Base-by-base conservation (phyloP, 257 asterid genomes). In the Przewalskia tangutica region DNA sequence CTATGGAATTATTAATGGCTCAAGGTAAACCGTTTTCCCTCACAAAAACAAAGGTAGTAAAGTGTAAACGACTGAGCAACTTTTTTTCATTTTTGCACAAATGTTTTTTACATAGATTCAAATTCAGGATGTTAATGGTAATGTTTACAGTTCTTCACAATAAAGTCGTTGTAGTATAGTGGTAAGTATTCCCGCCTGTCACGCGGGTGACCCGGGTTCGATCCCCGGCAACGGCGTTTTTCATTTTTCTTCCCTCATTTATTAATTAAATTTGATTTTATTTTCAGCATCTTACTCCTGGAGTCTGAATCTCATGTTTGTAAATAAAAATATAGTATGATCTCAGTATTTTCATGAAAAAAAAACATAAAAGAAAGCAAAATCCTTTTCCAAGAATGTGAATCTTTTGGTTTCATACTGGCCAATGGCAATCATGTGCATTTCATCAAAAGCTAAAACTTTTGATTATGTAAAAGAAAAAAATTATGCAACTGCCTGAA, bases 111-210 rank as follows among this genome's bases (percentile, higher is more conserved):
- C 68, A 11, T 12, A 2, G 10, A 64, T 14, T 12, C 20, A 34
- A 63, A 4, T 5, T 9, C 9, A 62, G 4, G 42, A 38, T 0
- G 42, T 38, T 38, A 5, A 38, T 6, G 5, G 4, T 38, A 2
- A 38, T 38, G 42, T 34, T 65, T 3, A 34, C 20, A 1, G 0
- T 6, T 0, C 0, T 0, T 38, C 3, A 38, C 42, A 38, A 38
- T 6, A 38, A 38, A 38, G 91, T 90, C 90, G 94, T 91, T 94
- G 98, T 93, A 93, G 97, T 91, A 91, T 92, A 92, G 98, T 93
- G 97, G 96, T 93, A n/a, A 94, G 98, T 94, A 94, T 94, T 87
- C 93, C 95, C 89, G 91, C 97, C 96, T 94, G 98, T 93, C 97
- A 92, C 95, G 94, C 97, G 93, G 94, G 94, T 84, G 97, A 93